phyloP scores from a whole-genome alignment of 495 filamentous ascomycete genomes.

The Tuber melanosporum region DNA sequence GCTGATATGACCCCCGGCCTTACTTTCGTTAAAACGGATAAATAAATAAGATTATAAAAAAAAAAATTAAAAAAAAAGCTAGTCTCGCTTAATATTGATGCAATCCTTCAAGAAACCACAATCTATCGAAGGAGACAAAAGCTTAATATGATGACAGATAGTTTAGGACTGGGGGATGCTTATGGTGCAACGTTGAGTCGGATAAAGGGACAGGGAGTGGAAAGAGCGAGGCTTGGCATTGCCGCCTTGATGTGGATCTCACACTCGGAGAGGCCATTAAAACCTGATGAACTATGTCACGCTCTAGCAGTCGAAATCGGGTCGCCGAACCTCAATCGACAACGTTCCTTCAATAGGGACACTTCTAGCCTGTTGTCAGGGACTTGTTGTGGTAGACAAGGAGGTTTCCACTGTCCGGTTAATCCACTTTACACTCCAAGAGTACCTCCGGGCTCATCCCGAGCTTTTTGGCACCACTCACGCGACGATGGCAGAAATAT shows the following conservation, averaged over 20 bases:
- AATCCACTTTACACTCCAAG: not conserved
- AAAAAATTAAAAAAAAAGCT: no score
- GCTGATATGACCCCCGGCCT: no score
- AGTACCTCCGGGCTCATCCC: not conserved
- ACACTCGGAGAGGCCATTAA: not conserved
- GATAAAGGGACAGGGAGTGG: not conserved
- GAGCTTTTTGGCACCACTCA: not conserved
- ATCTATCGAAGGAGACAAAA: no score
- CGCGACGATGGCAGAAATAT: no score
- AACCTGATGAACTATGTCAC: not conserved
- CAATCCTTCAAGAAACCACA: no score
- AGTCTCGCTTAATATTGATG: no score
- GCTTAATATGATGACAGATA: not conserved
- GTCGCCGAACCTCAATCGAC: not conserved
- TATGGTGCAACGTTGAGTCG: not conserved
- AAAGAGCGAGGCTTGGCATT: not conserved
- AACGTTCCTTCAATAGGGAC: not conserved
- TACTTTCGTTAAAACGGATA: no score
- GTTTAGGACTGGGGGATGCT: not conserved
- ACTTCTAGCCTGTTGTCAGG: not conserved
- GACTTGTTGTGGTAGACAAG: not conserved
- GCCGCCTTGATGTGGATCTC: no score
- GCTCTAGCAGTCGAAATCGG: not conserved
- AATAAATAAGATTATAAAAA: no score
- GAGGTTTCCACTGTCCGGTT: not conserved